Evolutionary conservation across 441 rosid species (phyloP), one percentile per base, ranked within the genome.

Genomic region (Brassica hybrid): DNA sequence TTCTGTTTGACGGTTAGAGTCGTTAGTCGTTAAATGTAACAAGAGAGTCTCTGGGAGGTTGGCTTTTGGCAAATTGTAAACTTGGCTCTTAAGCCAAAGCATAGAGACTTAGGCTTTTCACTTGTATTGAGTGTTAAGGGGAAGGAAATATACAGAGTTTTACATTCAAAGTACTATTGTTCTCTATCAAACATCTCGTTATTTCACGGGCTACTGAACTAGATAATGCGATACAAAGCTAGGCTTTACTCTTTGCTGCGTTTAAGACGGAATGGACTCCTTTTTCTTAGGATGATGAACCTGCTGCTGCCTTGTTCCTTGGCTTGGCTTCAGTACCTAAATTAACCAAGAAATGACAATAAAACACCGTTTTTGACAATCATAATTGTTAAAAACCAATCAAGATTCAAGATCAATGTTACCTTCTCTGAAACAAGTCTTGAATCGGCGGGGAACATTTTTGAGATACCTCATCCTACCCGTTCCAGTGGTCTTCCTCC

Each of bases 381-480:
- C 6, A 9, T 1, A 7, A 41, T 1, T 9, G 4, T 12, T 12
- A n/a, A 11, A 3, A 41, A 5, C 6, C 1, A 64, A 7, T 6
- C 13, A 36, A 36, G 43, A 36, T 36, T 30, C 5, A 67, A 14
- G 7, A 34, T 2, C 27, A 71, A 56, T 2, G 52, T 1, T 71
- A 69, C 91, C 92, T 75, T 88, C 92, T 85, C 90, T 85, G 83
- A 88, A 88, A 6, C 86, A 84, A 71, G 83, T 85, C 85, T 88
- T 88, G 87, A 88, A 88, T 16, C 90, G 82, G 69, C 90, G 85
- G 16, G 92, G 92, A 60, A 88, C 79, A 59, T 86, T 72, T 13
- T 89, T 88, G 25, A 88, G 88, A 71, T 86, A 88, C 77, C 87
- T 86, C 92, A 88, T 88, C 67, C 92, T 76, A 0, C 91, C 91